phyloP scores from a whole-genome alignment of 2,329 filamentous ascomycete species.

The Arthrobotrys musiformis region DNA sequence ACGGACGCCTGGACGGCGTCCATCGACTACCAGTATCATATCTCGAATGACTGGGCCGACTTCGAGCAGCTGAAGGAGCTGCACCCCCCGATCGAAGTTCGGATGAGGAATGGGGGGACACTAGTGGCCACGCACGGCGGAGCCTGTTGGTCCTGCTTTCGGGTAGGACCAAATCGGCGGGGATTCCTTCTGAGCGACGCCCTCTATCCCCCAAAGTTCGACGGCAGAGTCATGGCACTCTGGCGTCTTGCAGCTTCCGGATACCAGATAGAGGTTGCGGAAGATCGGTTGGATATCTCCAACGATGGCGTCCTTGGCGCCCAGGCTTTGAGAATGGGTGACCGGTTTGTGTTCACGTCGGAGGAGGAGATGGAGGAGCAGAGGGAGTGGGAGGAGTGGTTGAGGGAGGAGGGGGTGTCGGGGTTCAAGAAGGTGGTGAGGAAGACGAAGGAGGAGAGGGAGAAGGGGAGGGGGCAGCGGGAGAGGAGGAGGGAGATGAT shows the following conservation, averaged over 20 bases:
- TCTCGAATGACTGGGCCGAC: slow-evolving; percentile 26
- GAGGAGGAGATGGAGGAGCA: slow-evolving; percentile 16
- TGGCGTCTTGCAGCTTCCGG: neutral
- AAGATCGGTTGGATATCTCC: slow-evolving; percentile 1
- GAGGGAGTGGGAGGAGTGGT: neutral
- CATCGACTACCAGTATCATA: slow-evolving; percentile 29
- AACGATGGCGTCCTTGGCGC: slow-evolving; percentile 9
- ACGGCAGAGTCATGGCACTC: slow-evolving; percentile 30
- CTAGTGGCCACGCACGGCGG: slow-evolving; percentile 15
- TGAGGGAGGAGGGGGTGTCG: neutral
- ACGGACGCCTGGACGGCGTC: slow-evolving; percentile 24
- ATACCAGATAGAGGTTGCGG: neutral
- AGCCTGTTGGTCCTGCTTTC: neutral
- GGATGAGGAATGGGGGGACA: slow-evolving; percentile 23
- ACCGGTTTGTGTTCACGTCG: slow-evolving; percentile 32
- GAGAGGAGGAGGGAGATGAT: neutral
- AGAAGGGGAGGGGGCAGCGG: neutral
- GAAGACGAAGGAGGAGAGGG: neutral
- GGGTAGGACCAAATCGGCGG: neutral
- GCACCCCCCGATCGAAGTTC: neutral
- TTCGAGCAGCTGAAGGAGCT: slow-evolving; percentile 29
- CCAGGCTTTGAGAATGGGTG: slow-evolving; percentile 12
- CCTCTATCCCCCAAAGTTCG: slow-evolving; percentile 31
- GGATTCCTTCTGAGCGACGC: neutral
- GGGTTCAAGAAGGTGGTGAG: slow-evolving; percentile 5